phyloP scores from a whole-genome alignment of 805 yeast genomes.

The Nakazawaea ishiwadae region DNA sequence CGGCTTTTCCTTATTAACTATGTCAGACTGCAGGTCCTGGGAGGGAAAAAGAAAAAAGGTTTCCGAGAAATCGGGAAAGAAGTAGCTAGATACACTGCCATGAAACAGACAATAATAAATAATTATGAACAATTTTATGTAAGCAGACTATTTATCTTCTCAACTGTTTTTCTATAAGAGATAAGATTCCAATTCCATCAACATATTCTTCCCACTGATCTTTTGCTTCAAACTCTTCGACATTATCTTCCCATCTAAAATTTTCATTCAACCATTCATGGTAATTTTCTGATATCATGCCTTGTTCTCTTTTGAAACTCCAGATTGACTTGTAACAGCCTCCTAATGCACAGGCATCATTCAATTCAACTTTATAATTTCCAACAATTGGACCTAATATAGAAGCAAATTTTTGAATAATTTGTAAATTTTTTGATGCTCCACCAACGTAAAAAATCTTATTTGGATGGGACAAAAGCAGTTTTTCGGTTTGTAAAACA shows the following conservation, averaged over 20 bases:
- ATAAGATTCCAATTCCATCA: slow-evolving; percentile 48
- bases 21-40: too few species aligned
- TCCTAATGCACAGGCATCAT: slow-evolving; percentile 91
- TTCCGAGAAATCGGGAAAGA: too few species aligned
- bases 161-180: slow-evolving; percentile 31
- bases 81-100: too few species aligned
- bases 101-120: too few species aligned
- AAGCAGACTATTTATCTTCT: too few species aligned
- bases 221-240: slow-evolving; percentile 34
- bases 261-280: slow-evolving; percentile 40
- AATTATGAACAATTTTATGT: too few species aligned
- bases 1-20: too few species aligned
- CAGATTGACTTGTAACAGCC: slow-evolving; percentile 85
- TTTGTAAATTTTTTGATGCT: slow-evolving; percentile 66
- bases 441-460: slow-evolving; percentile 85
- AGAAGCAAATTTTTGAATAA: slow-evolving; percentile 63
- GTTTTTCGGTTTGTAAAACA: slow-evolving; percentile 35
- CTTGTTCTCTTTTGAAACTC: slow-evolving; percentile 41
- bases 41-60: too few species aligned
- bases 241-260: slow-evolving; percentile 45
- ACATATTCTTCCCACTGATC: slow-evolving; percentile 46
- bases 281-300: slow-evolving; percentile 26
- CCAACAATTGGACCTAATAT: slow-evolving; percentile 66
- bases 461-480: slow-evolving; percentile 53
- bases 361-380: slow-evolving; percentile 65